A percentile compares a stretch with the other conserved stretches of the same genome.
Evolutionary conservation across 768 basidiomycete genomes (phyloP).

Genomic region (Dioszegia aurantiaca): DNA sequence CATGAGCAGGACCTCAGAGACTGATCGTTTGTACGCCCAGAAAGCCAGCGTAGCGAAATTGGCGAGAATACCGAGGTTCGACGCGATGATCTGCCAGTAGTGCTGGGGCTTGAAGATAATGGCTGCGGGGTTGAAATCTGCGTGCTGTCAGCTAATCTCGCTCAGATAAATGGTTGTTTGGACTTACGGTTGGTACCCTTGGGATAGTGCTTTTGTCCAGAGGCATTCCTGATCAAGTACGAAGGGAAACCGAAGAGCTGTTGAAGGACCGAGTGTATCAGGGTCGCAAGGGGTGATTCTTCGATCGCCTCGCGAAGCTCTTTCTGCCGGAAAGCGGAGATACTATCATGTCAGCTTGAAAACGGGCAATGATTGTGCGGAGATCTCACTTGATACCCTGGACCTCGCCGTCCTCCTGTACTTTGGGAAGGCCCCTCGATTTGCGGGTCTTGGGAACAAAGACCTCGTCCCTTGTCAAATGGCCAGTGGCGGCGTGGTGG

Average conservation of each 20-base stretch:
- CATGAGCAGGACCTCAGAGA: conserved; percentile 68
- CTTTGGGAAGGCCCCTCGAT: conserved; percentile 62
- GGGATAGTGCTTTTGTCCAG: conserved; percentile 81
- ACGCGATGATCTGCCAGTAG: conserved; percentile 68
- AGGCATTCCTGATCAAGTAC: conserved; percentile 77
- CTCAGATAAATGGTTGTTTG: too few species aligned
- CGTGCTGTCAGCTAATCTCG: conserved; percentile 33
- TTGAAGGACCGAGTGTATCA: conserved; percentile 50
- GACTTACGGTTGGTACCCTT: conserved; percentile 68
- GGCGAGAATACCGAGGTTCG: conserved; percentile 76
- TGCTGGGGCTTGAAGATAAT: conserved; percentile 82
- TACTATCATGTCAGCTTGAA: conserved; percentile 16
- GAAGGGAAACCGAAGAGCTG: conserved; percentile 78
- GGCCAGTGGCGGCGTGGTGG: conserved; percentile 91
- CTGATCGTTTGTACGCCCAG: conserved; percentile 64
- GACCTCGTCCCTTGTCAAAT: conserved; percentile 92
- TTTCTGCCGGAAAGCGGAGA: conserved; percentile 43
- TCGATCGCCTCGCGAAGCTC: conserved; percentile 70
- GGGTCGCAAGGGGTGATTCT: conserved; percentile 71
- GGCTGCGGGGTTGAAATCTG: conserved; percentile 71
- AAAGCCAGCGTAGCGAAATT: conserved; percentile 63
- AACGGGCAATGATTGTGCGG: too few species aligned
- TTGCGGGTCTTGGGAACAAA: conserved; percentile 86
- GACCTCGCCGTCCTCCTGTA: conserved; percentile 61
- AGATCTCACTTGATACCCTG: conserved; percentile 57